Percentiles rank a stretch among this genome's conserved stretches.
Conservation (phyloP, 768 basidiomycete species). For the Naganishia kalamii region DNA sequence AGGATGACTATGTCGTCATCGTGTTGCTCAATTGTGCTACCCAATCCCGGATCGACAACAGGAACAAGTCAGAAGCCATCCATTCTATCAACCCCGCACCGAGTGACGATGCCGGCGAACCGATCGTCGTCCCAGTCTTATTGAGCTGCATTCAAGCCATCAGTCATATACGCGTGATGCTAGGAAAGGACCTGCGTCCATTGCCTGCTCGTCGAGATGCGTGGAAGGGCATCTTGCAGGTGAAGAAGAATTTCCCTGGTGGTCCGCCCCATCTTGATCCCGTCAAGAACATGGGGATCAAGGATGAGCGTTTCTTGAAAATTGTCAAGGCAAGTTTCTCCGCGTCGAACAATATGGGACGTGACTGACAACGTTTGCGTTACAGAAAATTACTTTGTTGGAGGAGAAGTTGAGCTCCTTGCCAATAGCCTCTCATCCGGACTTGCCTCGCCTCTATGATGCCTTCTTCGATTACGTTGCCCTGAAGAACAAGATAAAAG, state of each 20-base stretch:
- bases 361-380: not conserved
- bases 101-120: conserved; percentile 63
- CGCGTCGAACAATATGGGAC: not conserved
- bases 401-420: conserved; percentile 77
- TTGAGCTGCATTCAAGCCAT: conserved; percentile 80
- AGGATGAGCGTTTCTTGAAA: conserved; percentile 83
- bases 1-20: conserved; percentile 87
- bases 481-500: conserved; percentile 63
- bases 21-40: conserved; percentile 75
- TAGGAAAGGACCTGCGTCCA: conserved; percentile 82
- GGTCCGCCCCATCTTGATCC: conserved; percentile 85
- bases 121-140: conserved; percentile 80
- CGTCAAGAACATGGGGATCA: conserved; percentile 88
- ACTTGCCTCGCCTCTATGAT: conserved; percentile 73
- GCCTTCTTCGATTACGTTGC: conserved; percentile 54
- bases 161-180: conserved; percentile 73
- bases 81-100: conserved; percentile 64
- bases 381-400: conserved; percentile 81
- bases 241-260: conserved; percentile 81
- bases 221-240: conserved; percentile 85
- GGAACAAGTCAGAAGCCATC: conserved; percentile 54
- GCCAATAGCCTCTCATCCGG: conserved; percentile 69
- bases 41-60: conserved; percentile 56
- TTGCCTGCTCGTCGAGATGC: conserved; percentile 69
- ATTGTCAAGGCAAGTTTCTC: conserved; percentile 62